A percentile compares a stretch with the other conserved stretches of the same genome.
Conservation (phyloP, 192 early-diverging fungal genomes). For the Chytriomyces sp. region DNA sequence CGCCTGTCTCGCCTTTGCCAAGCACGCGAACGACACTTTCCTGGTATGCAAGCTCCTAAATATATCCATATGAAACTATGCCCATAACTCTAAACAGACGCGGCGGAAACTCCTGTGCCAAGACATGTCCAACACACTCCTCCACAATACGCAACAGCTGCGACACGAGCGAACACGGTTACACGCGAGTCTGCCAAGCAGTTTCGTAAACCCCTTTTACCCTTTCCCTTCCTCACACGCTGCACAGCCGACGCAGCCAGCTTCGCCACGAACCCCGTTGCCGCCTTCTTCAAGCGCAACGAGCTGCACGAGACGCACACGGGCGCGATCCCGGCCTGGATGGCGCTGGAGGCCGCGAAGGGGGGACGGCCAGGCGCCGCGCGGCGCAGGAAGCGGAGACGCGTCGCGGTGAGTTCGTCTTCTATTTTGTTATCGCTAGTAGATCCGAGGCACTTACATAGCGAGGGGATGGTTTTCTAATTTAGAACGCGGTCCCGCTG, state of each 20-base stretch:
- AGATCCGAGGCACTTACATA: background rate
- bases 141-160: background rate
- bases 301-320: too few species aligned
- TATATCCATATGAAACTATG: too few species aligned
- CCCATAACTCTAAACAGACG: too few species aligned
- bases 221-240: too few species aligned
- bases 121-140: background rate
- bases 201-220: too few species aligned
- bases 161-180: background rate
- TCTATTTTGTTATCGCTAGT: too few species aligned
- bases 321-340: too few species aligned
- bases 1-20: background rate
- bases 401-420: too few species aligned
- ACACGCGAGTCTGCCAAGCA: too few species aligned
- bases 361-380: too few species aligned
- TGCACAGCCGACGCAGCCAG: too few species aligned
- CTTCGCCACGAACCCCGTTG: background rate
- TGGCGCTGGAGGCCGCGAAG: too few species aligned
- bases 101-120: background rate
- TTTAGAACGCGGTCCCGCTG: background rate
- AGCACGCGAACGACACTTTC: background rate
- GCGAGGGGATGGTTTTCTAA: background rate
- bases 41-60: background rate
- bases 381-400: background rate
- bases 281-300: background rate